Evolutionary conservation across 257 asterid genomes (phyloP).

Genomic region (Gentiana macrophylla): DNA sequence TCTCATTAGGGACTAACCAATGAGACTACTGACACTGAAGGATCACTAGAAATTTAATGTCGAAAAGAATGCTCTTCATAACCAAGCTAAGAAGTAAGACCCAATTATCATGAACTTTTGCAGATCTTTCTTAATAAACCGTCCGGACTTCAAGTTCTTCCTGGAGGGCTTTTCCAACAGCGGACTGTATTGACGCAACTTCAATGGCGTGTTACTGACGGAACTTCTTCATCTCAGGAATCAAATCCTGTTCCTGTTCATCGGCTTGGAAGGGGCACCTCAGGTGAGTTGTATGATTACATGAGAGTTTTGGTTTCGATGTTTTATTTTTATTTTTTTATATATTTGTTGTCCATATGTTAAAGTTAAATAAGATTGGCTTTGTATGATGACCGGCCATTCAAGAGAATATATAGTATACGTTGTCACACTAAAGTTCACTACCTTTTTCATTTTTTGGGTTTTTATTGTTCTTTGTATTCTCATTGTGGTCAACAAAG

Average conservation of each 20-base stretch:
- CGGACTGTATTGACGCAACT: constrained; percentile 89
- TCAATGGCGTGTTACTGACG: constrained; percentile 42
- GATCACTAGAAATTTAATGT: not conserved
- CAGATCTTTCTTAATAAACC: constrained; percentile 92
- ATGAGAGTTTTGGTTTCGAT: not conserved
- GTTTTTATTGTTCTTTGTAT: too few species aligned
- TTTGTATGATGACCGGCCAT: too few species aligned
- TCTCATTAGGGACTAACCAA: not conserved
- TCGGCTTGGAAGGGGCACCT: constrained; percentile 97
- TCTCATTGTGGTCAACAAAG: too few species aligned
- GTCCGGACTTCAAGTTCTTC: constrained; percentile 88
- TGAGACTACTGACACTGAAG: not conserved
- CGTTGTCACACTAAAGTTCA: too few species aligned
- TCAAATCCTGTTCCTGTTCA: constrained; percentile 85
- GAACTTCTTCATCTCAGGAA: constrained; percentile 25
- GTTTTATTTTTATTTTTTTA: too few species aligned
- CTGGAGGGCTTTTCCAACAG: constrained; percentile 96
- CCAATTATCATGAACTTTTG: constrained; percentile 11
- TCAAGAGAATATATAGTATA: too few species aligned
- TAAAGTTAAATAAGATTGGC: too few species aligned
- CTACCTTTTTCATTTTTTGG: too few species aligned
- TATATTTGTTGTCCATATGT: too few species aligned
- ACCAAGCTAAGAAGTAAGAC: not conserved
- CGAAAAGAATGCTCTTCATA: not conserved
- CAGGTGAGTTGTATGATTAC: constrained; percentile 43